Evolutionary conservation across 805 yeast genomes (phyloP), one percentile per base, ranked within the genome.

Genomic region (Metschnikowia bowlesiae): DNA sequence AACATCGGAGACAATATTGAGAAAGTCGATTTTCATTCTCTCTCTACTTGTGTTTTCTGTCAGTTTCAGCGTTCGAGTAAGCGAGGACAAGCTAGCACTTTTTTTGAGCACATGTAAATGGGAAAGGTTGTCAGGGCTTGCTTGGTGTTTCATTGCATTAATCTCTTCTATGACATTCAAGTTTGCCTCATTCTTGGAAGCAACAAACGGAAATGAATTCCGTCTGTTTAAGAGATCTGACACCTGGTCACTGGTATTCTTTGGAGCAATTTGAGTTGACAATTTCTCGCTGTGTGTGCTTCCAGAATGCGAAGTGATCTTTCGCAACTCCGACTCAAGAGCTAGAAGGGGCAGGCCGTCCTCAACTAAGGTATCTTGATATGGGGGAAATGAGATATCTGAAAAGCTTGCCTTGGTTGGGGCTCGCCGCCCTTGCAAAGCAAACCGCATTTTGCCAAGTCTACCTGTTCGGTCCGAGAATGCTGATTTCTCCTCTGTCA

Each of bases 381-480:
- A 18, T 35, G 39, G n/a, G n/a, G 40, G 6, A 29, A 33, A 28
- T 8, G 14, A 14, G 28, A 16, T 28, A 10, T 30, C 39, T 11
- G 35, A 35, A 28, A 36, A 29, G 29, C 40, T 31, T 16, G 46
- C 35, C 36, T 44, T 44, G 31, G 26, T 35, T 31, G 36, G 26
- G 18, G 28, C 32, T 13, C 46, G 16, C 28, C 64, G 62, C 33
- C 58, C 58, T 50, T 62, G 71, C 22, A 69, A 53, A 0, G 75
- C 71, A 26, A 70, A 50, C 45, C 64, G 68, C 69, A 72, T 66
- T 48, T 61, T 59, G 29, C 66, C 66, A 18, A 71, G 59, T 1
- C 76, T 73, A 36, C 69, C 63, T 1, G 73, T 60, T 13, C 50
- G 66, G 62, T 53, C 64, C n/a, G 55, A 48, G 29, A 26, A 40